phyloP scores from a whole-genome alignment of 768 basidiomycete species.

The Boletus subparvulus region DNA sequence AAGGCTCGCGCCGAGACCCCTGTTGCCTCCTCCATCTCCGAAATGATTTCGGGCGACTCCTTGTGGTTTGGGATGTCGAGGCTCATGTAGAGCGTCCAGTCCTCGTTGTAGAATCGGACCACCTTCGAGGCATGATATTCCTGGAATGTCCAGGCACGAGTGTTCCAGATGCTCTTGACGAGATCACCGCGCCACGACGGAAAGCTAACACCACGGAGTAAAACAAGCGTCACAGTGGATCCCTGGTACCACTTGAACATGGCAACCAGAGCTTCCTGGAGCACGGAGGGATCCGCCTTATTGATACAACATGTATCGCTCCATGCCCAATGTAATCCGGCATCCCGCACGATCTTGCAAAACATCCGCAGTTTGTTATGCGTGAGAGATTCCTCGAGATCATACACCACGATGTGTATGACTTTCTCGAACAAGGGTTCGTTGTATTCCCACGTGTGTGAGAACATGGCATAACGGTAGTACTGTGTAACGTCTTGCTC shows the following conservation, averaged over 20 bases:
- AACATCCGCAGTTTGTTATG: neutral
- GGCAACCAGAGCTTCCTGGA: neutral
- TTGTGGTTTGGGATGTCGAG: neutral
- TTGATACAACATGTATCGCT: neutral
- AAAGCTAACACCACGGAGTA: neutral
- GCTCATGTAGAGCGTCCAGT: neutral
- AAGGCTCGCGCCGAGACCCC: neutral
- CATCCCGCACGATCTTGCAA: neutral
- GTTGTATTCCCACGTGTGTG: neutral
- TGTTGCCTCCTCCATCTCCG: neutral
- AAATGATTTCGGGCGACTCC: neutral
- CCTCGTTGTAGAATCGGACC: neutral
- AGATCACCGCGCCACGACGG: neutral
- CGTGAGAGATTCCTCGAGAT: neutral
- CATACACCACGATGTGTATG: neutral
- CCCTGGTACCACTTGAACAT: neutral
- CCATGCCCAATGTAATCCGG: neutral
- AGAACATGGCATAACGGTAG: neutral
- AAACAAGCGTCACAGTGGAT: neutral
- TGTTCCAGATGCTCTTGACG: neutral
- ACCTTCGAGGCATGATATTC: neutral
- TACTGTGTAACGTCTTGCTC: neutral
- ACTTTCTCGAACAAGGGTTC: neutral
- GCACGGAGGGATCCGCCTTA: neutral
- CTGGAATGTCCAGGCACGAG: neutral